Percentiles rank a stretch among this genome's conserved stretches.
phyloP scores from a whole-genome alignment of 441 rosid species.

The Monsonia emarginata region DNA sequence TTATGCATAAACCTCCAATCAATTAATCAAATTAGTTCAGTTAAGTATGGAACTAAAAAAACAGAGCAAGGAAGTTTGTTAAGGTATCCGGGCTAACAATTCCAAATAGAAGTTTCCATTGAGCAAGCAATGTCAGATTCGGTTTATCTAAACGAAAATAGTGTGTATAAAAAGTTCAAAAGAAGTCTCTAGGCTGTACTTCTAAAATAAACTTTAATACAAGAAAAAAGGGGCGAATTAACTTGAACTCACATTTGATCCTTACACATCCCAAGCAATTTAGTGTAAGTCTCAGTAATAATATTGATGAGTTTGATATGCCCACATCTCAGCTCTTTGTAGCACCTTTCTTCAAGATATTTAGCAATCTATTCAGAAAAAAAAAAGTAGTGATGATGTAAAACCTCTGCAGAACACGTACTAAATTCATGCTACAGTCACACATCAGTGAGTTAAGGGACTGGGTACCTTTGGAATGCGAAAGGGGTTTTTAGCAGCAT shows the following conservation, averaged over 20 bases:
- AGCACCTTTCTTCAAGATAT: slow-evolving; percentile 87
- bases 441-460: slow-evolving; percentile 1
- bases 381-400: slow-evolving; percentile 11
- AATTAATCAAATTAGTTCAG: neutral
- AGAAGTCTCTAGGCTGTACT: neutral
- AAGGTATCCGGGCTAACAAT: neutral
- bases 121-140: neutral
- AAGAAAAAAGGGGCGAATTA: neutral
- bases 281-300: slow-evolving; percentile 58
- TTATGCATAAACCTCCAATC: neutral
- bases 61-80: neutral
- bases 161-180: neutral
- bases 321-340: slow-evolving; percentile 66
- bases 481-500: slow-evolving; percentile 81
- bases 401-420: neutral
- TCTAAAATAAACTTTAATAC: neutral
- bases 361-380: slow-evolving; percentile 55
- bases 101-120: neutral
- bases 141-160: neutral
- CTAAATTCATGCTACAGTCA: slow-evolving; percentile 3
- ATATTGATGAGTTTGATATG: slow-evolving; percentile 58
- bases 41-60: neutral
- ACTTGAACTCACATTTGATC: slow-evolving; percentile 61
- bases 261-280: slow-evolving; percentile 68
- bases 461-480: slow-evolving; percentile 77